phyloP scores from a whole-genome alignment of 1,284 basidiomycete genomes.

The Naganishia liquefaciens region DNA sequence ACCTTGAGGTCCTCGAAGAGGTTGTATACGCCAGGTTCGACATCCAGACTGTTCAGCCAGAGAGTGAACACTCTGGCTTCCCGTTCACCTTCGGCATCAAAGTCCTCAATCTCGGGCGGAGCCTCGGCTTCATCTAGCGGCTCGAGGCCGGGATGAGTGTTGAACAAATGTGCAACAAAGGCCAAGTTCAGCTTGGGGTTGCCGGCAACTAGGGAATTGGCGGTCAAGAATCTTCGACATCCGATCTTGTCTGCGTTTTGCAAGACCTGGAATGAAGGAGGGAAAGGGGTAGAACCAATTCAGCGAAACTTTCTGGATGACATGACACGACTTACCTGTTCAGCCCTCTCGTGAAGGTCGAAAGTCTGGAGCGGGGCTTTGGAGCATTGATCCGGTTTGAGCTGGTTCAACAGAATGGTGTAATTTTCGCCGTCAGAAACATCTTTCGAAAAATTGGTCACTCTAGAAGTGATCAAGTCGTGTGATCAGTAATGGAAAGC shows the following conservation, averaged over 20 bases:
- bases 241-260: slow-evolving; percentile 92
- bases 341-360: slow-evolving; percentile 80
- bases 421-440: slow-evolving; percentile 96
- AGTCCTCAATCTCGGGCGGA: slow-evolving; percentile 81
- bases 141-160: slow-evolving; percentile 90
- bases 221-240: slow-evolving; percentile 93
- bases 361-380: slow-evolving; percentile 82
- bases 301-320: background rate
- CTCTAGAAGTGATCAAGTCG: slow-evolving; percentile 58
- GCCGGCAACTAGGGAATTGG: slow-evolving; percentile 84
- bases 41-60: slow-evolving; percentile 95
- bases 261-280: slow-evolving; percentile 68
- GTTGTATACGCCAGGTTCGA: slow-evolving; percentile 94
- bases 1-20: slow-evolving; percentile 91
- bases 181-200: slow-evolving; percentile 99
- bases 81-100: slow-evolving; percentile 96
- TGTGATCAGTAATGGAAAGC: background rate
- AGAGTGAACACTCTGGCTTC: slow-evolving; percentile 97
- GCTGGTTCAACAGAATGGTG: slow-evolving; percentile 89
- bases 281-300: slow-evolving; percentile 1
- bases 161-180: slow-evolving; percentile 98
- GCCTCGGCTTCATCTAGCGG: slow-evolving; percentile 85
- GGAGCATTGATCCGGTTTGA: slow-evolving; percentile 92
- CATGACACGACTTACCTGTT: slow-evolving; percentile 60
- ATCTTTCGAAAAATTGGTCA: slow-evolving; percentile 96